Evolutionary conservation across 208 protist species (phyloP), one percentile per base, ranked within the genome.

Genomic region (Angomonas deanei): DNA sequence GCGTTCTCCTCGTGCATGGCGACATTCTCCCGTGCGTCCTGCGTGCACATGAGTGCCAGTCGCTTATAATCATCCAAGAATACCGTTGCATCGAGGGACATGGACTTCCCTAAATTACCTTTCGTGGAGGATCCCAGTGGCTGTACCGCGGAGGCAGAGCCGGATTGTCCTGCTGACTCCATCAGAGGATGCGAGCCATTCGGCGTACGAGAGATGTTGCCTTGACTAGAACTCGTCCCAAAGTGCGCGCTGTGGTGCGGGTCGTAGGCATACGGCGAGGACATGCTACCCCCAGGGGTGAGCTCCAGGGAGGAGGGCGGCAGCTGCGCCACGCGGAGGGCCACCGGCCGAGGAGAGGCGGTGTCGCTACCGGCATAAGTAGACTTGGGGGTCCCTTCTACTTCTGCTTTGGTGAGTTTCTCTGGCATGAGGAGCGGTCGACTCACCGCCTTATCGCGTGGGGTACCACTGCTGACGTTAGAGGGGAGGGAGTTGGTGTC

Each of bases 51-150:
- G n/a, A 19, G 13, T 24, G 50, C 23, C 28, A 39, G 31, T 17
- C 23, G 60, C n/a, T 26, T 33, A 38, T 64, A 64, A 23, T 64
- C 59, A 5, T 64, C 59, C 4, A 64, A 24, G 4, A 38, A 38
- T 38, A 64, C 50, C 10, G 34, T 42, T 31, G 48, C 59, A 19
- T 64, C 59, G 17, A 4, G 4, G 24, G 21, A 53, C 39, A 33
- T n/a, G 46, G 34, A 39, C 28, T 17, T 32, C 5, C 33, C 10
- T 5, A n/a, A n/a, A n/a, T n/a, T n/a, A n/a, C n/a, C n/a, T n/a
- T n/a, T n/a, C n/a, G n/a, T n/a, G n/a, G n/a, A n/a, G n/a, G n/a
- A n/a, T n/a, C n/a, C n/a, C n/a, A n/a, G n/a, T n/a, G n/a, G n/a
- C n/a, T n/a, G n/a, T n/a, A n/a, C n/a, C n/a, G n/a, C n/a, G n/a